Evolutionary conservation across 2,329 filamentous ascomycete species (phyloP), one percentile per base, ranked within the genome.

Genomic region (Fusarium sp.): DNA sequence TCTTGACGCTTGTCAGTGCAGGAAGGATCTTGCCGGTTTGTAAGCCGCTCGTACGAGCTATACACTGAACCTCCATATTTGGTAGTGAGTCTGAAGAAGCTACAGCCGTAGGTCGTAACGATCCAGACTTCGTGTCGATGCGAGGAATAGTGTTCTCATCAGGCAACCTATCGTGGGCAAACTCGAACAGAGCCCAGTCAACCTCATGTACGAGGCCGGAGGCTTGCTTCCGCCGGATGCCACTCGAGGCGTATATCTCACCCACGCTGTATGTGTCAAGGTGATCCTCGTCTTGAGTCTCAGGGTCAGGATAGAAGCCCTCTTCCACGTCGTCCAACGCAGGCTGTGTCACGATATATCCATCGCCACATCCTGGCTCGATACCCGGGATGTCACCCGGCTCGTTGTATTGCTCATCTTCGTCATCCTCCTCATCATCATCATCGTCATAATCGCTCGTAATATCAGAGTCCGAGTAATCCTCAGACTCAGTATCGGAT

Each of bases 171-270:
- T 90, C 87, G 6, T 90, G 85, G 14, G 91, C 84, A 69, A 98
- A 93, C 72, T 92, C 89, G 73, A 98, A 94, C 4, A 98, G 83
- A 0, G 95, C 94, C 95, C 95, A 98, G 79, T 98, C 95, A 46
- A 98, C 94, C 79, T 98, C 95, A 78, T 98, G 95, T 8, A 93
- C 85, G 25, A 97, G 83, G 7, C 91, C 90, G 66, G 91, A 86
- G 63, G 89, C 86, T 57, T 91, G 87, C 54, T 92, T 91, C 30
- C 95, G 89, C 7, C 94, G 90, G 63, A 98, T 92, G 9, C 95
- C 95, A 24, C 94, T 97, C 0, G 94, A 97, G 1, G 95, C 95
- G 75, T 97, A 94, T 6, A 98, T 85, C 75, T 94, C 90, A 5
- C 95, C 95, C 2, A 98, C 85, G 16, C 90, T 88, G 75, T 92